Conservation (phyloP, 1,284 basidiomycete genomes). For the Wallemia ichthyophaga region DNA sequence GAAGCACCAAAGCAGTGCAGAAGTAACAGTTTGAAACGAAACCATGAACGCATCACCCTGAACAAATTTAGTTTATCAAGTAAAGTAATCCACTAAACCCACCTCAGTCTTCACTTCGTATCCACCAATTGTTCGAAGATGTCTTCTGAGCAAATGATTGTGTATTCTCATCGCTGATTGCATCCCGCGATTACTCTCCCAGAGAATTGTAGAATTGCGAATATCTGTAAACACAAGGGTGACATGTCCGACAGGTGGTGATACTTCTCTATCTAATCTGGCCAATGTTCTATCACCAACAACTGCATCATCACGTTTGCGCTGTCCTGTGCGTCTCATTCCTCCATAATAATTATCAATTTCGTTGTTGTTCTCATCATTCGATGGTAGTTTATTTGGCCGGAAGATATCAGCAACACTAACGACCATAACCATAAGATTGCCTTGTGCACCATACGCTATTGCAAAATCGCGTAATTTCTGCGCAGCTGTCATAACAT, state of each 20-base stretch:
- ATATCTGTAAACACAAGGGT: constrained; percentile 97
- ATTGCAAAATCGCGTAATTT: constrained; percentile 90
- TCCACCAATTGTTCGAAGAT: constrained; percentile 68
- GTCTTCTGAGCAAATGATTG: constrained; percentile 58
- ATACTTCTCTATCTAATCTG: constrained; percentile 45
- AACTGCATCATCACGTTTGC: constrained; percentile 15
- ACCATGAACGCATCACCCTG: constrained; percentile 94
- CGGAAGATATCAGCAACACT: constrained; percentile 50
- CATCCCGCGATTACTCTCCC: constrained; percentile 95
- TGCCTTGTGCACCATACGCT: constrained; percentile 79
- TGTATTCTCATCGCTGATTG: constrained; percentile 76
- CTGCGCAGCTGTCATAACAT: constrained; percentile 91
- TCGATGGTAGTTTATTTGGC: constrained; percentile 7
- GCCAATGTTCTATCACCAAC: constrained; percentile 21
- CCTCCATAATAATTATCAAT: background rate
- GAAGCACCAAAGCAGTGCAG: constrained; percentile 74
- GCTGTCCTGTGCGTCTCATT: constrained; percentile 2
- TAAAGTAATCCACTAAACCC: background rate
- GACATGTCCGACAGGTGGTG: constrained; percentile 61
- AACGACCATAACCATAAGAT: constrained; percentile 95
- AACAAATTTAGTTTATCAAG: background rate
- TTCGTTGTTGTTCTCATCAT: background rate
- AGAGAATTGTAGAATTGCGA: constrained; percentile 80
- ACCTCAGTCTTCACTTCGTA: constrained; percentile 96
- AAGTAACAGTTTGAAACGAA: constrained; percentile 64